Percentiles rank a stretch among this genome's conserved stretches.
Evolutionary conservation across 176 grass and related monocot species (phyloP).

Genomic region (Musa troglodytarum): DNA sequence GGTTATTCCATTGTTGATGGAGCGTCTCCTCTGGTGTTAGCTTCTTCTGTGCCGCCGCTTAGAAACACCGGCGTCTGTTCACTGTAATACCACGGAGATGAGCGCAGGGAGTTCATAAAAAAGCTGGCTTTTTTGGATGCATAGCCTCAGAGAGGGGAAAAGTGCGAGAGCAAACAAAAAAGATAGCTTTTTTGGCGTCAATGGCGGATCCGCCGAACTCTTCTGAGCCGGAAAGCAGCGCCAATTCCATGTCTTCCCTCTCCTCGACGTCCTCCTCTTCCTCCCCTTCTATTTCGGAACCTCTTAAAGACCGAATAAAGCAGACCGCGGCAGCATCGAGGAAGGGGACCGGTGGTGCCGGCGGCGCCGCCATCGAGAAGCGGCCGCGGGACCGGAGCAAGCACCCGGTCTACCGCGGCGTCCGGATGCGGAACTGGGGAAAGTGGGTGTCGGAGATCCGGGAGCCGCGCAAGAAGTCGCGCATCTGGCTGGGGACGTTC

Average conservation of each 20-base stretch:
- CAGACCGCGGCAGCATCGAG: too few species aligned
- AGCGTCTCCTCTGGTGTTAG: background rate
- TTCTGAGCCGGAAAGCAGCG: background rate
- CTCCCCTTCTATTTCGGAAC: background rate
- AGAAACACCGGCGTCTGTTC: background rate
- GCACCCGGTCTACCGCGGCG: conserved; percentile 16
- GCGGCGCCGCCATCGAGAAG: background rate
- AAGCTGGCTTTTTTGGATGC: background rate
- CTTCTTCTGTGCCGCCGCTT: background rate
- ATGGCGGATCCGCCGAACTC: background rate
- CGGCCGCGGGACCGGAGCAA: background rate
- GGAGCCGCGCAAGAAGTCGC: conserved; percentile 81
- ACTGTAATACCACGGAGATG: background rate
- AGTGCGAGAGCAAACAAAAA: background rate
- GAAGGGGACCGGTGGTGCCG: background rate
- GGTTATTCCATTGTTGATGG: background rate
- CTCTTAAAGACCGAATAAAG: background rate
- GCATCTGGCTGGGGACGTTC: conserved; percentile 74
- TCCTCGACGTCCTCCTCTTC: conserved; percentile 3
- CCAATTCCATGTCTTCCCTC: conserved; percentile 9
- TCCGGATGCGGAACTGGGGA: conserved; percentile 15
- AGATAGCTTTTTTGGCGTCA: background rate
- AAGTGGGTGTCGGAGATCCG: conserved; percentile 28
- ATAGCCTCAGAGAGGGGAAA: background rate
- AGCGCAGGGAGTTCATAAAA: background rate